Evolutionary conservation across 257 asterid species (phyloP).

Genomic region (Jasminum sambac): DNA sequence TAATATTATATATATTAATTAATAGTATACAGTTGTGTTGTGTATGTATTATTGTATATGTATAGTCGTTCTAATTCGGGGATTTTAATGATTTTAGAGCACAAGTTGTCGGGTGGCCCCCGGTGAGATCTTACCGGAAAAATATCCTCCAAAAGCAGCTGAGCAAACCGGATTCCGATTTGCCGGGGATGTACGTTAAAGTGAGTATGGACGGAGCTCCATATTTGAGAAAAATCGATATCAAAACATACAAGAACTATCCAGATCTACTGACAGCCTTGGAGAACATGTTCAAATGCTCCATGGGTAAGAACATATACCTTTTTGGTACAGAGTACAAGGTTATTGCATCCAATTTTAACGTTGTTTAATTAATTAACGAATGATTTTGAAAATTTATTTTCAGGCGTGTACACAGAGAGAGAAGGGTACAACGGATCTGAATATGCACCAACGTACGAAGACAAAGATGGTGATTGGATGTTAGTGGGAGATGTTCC

Average conservation of each 20-base stretch:
- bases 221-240: conserved; percentile 78
- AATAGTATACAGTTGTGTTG: not conserved
- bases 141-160: conserved; percentile 43
- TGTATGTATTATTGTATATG: not conserved
- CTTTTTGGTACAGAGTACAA: too few species aligned
- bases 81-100: conserved; percentile 32
- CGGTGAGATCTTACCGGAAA: conserved; percentile 77
- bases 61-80: too few species aligned
- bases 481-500: conserved; percentile 98
- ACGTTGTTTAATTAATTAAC: too few species aligned
- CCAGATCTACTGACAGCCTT: conserved; percentile 66
- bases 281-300: conserved; percentile 83
- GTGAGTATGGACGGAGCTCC: conserved; percentile 99
- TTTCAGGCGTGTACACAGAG: conserved; percentile 61
- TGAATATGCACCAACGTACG: conserved; percentile 73
- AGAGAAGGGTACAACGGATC: conserved; percentile 81
- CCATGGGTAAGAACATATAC: conserved; percentile 39
- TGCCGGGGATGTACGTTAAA: conserved; percentile 67
- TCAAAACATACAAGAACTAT: conserved; percentile 59
- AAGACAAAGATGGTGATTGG: conserved; percentile 98
- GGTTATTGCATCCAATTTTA: too few species aligned
- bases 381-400: too few species aligned
- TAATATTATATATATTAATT: not conserved
- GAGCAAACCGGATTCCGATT: conserved; percentile 51
- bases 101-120: conserved; percentile 95